Percentiles rank a stretch among this genome's conserved stretches.
phyloP scores from a whole-genome alignment of 768 basidiomycete species.

The Suillus lakei region DNA sequence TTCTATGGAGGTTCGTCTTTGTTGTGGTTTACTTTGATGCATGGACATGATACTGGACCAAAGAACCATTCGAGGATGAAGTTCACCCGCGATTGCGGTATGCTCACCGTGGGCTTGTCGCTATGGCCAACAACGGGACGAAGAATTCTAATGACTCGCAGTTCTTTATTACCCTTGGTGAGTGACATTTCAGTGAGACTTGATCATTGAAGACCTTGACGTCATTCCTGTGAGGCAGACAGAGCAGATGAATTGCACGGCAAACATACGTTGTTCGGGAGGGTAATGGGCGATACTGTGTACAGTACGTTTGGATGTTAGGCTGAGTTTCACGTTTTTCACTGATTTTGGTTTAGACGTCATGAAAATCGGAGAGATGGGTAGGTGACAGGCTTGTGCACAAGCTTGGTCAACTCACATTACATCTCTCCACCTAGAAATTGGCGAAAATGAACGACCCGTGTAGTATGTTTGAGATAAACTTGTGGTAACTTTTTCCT shows the following conservation, averaged over 20 bases:
- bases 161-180: slow-evolving; percentile 93
- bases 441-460: slow-evolving; percentile 75
- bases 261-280: slow-evolving; percentile 95
- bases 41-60: slow-evolving; percentile 1
- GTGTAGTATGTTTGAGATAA: slow-evolving; percentile 63
- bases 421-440: slow-evolving; percentile 48
- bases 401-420: not conserved
- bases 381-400: slow-evolving; percentile 44
- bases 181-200: slow-evolving; percentile 12
- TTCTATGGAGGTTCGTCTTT: slow-evolving; percentile 79
- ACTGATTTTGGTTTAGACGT: slow-evolving; percentile 59
- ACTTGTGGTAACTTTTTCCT: not conserved
- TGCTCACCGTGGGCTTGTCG: slow-evolving; percentile 88
- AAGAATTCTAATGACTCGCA: slow-evolving; percentile 94
- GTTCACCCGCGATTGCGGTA: slow-evolving; percentile 91
- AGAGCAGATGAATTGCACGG: slow-evolving; percentile 92
- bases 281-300: slow-evolving; percentile 84
- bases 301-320: slow-evolving; percentile 65
- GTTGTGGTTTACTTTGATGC: not conserved
- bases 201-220: slow-evolving; percentile 3
- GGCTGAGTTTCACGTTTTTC: not conserved
- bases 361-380: slow-evolving; percentile 89
- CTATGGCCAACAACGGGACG: slow-evolving; percentile 89
- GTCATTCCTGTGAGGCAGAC: slow-evolving; percentile 47
- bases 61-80: slow-evolving; percentile 94